phyloP scores from a whole-genome alignment of 2,329 filamentous ascomycete genomes.

The Sclerotiophoma versabilis region DNA sequence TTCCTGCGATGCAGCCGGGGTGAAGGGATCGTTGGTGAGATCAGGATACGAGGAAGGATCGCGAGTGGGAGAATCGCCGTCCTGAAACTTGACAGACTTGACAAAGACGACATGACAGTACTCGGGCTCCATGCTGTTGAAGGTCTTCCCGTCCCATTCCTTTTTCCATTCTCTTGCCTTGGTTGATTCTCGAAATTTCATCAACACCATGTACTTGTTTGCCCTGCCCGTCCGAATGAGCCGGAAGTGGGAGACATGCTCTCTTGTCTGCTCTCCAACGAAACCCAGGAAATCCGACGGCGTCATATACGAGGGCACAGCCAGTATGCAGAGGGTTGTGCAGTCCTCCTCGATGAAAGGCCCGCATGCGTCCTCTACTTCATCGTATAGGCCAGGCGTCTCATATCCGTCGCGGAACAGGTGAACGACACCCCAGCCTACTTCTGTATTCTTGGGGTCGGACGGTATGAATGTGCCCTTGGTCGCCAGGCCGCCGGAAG shows the following conservation, averaged over 20 bases:
- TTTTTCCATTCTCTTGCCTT: constrained; percentile 80
- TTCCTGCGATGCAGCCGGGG: constrained; percentile 57
- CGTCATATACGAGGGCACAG: constrained; percentile 92
- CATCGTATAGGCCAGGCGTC: constrained; percentile 66
- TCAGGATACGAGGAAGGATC: constrained; percentile 63
- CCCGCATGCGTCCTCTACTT: constrained; percentile 45
- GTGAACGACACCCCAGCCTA: constrained; percentile 92
- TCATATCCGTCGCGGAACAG: constrained; percentile 88
- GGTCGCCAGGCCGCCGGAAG: constrained; percentile 70
- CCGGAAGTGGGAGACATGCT: constrained; percentile 89
- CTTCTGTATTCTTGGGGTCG: constrained; percentile 73
- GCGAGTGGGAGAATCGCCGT: constrained; percentile 56
- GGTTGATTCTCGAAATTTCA: constrained; percentile 84
- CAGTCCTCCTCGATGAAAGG: constrained; percentile 68
- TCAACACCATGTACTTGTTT: constrained; percentile 92
- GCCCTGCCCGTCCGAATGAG: constrained; percentile 89
- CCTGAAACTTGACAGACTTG: constrained; percentile 86
- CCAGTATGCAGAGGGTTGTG: constrained; percentile 89
- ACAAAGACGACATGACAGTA: constrained; percentile 95
- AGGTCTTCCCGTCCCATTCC: constrained; percentile 91
- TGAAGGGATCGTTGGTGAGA: constrained; percentile 70
- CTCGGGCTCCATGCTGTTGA: constrained; percentile 93
- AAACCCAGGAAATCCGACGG: constrained; percentile 91
- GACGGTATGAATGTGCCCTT: constrained; percentile 81
- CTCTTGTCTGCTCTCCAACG: constrained; percentile 84